Base-by-base conservation (phyloP, 2,329 filamentous ascomycete genomes). In the Huntiella decipiens region DNA sequence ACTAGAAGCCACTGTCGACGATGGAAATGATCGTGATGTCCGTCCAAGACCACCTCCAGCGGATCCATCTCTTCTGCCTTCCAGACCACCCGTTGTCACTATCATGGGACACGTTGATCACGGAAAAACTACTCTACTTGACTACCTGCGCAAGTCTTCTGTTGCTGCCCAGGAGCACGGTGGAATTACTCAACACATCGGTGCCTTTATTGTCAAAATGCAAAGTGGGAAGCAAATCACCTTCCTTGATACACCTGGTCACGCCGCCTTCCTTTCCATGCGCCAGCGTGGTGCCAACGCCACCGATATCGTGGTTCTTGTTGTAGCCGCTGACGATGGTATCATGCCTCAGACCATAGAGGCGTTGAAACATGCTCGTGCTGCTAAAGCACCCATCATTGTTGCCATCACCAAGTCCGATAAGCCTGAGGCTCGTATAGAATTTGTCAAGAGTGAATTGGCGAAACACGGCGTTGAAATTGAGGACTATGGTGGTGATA, bases 21-120 rank as follows among this genome's bases (percentile, higher is more conserved):
- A 58, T 55, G 78, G 66, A 13, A 75, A 79, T 40, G 59, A 64
- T 1, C 66, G 76, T 38, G 88, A 98, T 59, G 63, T 98, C 35
- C 72, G 71, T 51, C 71, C 82, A 17, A 73, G 78, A 8, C 79
- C 85, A 1, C 64, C 70, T 19, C 73, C 75, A 6, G 77, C 77
- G 55, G 83, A 88, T 58, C 71, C 66, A 42, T 74, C 80, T 0
- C 54, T 61, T 11, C 62, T 95, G 5, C 85, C 86, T 2, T 61
- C 66, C 32, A 75, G 92, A 12, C 88, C 91, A 5, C 92, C 91
- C 0, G 85, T 98, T 33, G 87, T 98, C 35, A 96, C 92, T 0
- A 98, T 98, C 56, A 98, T 98, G 92, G 91, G 91, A 2, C 91
- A 98, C 53, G 91, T 98, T 54, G 92, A 98, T 58, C 91, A 98